phyloP scores from a whole-genome alignment of 208 protist species.

The Acanthamoeba castellanii region DNA sequence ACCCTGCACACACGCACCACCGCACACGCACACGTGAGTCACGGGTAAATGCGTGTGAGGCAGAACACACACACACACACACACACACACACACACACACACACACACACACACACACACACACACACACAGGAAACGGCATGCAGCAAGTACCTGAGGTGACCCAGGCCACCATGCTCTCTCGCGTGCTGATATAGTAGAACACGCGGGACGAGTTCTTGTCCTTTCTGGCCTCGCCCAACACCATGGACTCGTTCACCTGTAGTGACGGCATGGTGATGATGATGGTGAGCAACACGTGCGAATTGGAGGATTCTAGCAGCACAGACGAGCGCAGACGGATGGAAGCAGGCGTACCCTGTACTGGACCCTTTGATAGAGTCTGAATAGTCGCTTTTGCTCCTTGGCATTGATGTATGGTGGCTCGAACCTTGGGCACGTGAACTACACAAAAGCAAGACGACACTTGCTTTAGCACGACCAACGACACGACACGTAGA shows the following conservation, averaged over 20 bases:
- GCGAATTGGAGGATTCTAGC: not conserved
- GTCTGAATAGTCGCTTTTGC: slow-evolving; percentile 77
- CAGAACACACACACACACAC: not conserved
- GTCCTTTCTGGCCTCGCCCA: not conserved
- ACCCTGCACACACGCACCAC: not conserved
- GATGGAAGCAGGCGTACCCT: slow-evolving; percentile 5
- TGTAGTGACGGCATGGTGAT: not conserved
- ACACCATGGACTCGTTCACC: slow-evolving; percentile 39
- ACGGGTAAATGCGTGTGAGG: not conserved
- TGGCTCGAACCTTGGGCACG: slow-evolving; percentile 28
- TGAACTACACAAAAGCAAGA: slow-evolving; percentile 4
- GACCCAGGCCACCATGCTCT: slow-evolving; percentile 84
- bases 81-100: too few species aligned
- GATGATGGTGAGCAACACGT: not conserved
- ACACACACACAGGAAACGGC: too few species aligned
- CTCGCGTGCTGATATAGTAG: slow-evolving; percentile 78
- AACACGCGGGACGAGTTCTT: slow-evolving; percentile 62
- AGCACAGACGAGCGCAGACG: not conserved
- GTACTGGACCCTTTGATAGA: slow-evolving; percentile 79
- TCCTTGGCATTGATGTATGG: slow-evolving; percentile 49
- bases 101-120: too few species aligned
- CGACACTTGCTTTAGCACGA: not conserved
- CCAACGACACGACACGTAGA: too few species aligned
- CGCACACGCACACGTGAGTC: not conserved
- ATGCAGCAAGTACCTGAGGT: not conserved